Percentiles rank a stretch among this genome's conserved stretches.
phyloP scores from a whole-genome alignment of 2,329 filamentous ascomycete species.

The Penicillium brasilianum region DNA sequence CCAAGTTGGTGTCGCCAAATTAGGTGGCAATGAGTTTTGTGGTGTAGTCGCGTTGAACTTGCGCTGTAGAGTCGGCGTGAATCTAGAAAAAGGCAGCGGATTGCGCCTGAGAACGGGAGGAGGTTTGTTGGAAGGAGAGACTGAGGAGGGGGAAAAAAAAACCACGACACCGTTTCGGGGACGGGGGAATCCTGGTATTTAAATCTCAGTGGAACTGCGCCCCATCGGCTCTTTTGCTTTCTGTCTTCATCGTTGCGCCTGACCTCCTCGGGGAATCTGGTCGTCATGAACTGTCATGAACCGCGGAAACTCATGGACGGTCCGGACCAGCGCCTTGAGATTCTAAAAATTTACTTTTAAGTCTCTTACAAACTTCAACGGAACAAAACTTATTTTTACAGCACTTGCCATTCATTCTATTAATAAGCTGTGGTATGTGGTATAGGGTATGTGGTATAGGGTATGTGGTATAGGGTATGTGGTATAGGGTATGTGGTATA shows the following conservation, averaged over 20 bases:
- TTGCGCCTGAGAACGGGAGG: background rate
- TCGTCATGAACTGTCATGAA: conserved; percentile 2
- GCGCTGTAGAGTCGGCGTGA: background rate
- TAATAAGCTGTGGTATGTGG: conserved; percentile 3
- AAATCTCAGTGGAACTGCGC: background rate
- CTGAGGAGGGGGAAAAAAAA: background rate
- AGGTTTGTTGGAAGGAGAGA: too few species aligned
- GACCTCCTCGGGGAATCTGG: background rate
- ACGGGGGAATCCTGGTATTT: background rate
- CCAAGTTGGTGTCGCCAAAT: background rate
- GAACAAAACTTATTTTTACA: background rate
- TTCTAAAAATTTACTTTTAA: too few species aligned
- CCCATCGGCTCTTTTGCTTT: background rate
- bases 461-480: conserved; percentile 2
- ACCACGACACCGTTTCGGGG: background rate
- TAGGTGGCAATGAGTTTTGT: background rate
- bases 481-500: too few species aligned
- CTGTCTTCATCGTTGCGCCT: background rate
- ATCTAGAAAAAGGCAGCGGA: background rate
- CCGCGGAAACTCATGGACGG: background rate
- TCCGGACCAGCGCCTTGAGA: background rate
- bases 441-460: too few species aligned
- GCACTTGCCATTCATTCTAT: background rate
- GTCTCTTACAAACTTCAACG: too few species aligned
- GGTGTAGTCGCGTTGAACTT: background rate